Evolutionary conservation across 2,329 filamentous ascomycete species (phyloP), one percentile per base, ranked within the genome.

Genomic region (Purpureocillium takamizusanense): DNA sequence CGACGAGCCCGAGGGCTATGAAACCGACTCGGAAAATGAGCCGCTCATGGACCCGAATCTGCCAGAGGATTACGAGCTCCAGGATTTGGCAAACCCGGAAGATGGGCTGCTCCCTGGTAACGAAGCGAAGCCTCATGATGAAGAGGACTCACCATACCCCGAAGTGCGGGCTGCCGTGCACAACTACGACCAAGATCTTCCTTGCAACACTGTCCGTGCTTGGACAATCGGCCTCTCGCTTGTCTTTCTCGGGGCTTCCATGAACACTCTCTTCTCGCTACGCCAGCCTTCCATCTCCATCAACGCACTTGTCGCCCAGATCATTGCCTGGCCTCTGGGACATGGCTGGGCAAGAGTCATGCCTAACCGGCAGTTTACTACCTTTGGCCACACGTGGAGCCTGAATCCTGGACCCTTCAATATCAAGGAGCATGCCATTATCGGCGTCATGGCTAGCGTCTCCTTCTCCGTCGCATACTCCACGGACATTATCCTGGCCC

Each of bases 401-500:
- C 58, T 83, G n/a, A 83, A 83, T 40, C 77, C 79, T 0, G 78
- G 78, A 0, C 78, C 78, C 1, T 84, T 84, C 59, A 84, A 81
- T 50, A 69, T 81, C 54, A 84, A 84, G 55, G 80, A 84, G 51
- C 80, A 83, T 52, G 62, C 76, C 31, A 71, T 84, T 43, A 81
- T 84, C 40, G 74, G 78, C 14, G 74, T 82, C 46, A 82, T 82
- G 76, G 81, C 83, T 13, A 77, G 82, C 52, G 79, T 84, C 6
- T 78, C 80, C 5, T 83, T 85, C 46, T 79, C 65, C 36, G 77
- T 72, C 6, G 79, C 81, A 4, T 87, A 87, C 49, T 81, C 81
- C 1, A 86, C 82, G 1, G 83, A 87, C 47, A 80, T 86, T 23
- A 73, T 88, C 33, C 65, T 86, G 2, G 82, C 82, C 0, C 81